Percentiles rank a stretch among this genome's conserved stretches.
These are phyloP conservation scores for Fusarium sp. DNA, from an alignment of 2,329 filamentous ascomycete species.

Conservation along the genomic window DNA sequence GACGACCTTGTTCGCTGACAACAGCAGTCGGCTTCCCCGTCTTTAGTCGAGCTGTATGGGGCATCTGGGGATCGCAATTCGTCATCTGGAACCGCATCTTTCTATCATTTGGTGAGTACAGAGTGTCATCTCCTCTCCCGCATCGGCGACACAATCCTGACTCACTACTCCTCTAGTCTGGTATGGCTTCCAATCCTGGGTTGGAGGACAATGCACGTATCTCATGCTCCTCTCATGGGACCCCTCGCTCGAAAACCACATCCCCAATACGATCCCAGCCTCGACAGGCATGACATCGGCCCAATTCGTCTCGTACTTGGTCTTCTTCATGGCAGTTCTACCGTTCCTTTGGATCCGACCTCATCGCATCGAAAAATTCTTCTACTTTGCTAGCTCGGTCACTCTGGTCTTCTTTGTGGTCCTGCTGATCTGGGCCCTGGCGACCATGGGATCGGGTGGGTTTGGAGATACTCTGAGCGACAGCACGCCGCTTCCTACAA, in stretches of 20 bases:
- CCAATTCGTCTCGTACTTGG: conserved; percentile 54
- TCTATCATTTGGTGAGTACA: conserved; percentile 49
- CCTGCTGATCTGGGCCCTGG: conserved; percentile 55
- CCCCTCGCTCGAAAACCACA: conserved; percentile 53
- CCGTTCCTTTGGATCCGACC: conserved; percentile 57
- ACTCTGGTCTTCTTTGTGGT: conserved; percentile 54
- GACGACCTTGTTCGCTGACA: not conserved
- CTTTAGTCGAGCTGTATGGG: conserved; percentile 51
- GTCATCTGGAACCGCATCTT: conserved; percentile 55
- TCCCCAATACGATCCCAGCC: conserved; percentile 53
- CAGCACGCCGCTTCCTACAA: conserved; percentile 34
- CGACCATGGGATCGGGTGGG: conserved; percentile 53
- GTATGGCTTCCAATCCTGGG: conserved; percentile 58
- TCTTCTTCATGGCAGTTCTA: conserved; percentile 55
- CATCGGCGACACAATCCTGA: not conserved
- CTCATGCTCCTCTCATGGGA: conserved; percentile 57
- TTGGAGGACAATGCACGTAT: conserved; percentile 57
- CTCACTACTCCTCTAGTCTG: conserved; percentile 23
- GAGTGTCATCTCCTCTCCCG: not conserved
- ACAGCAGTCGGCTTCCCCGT: conserved; percentile 51
- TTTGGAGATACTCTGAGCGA: conserved; percentile 50
- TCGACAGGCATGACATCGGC: conserved; percentile 56
- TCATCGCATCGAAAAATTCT: conserved; percentile 54
- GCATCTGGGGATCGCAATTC: conserved; percentile 55
- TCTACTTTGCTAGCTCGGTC: conserved; percentile 52